Conservation (phyloP, 805 yeast genomes). For the Candida morakotiae region DNA sequence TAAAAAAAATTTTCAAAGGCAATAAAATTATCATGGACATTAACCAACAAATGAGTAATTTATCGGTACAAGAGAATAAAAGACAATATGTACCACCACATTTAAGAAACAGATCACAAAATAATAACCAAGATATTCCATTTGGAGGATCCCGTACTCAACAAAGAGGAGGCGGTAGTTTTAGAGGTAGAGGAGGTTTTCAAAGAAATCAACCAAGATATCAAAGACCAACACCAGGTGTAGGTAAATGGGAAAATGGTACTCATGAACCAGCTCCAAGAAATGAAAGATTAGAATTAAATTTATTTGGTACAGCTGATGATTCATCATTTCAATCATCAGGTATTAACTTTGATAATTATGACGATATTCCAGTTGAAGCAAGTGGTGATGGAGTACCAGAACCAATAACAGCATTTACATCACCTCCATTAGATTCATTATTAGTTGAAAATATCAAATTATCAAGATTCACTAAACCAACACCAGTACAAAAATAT, state of each 20-base stretch:
- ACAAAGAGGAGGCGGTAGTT: background rate
- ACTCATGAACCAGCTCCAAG: conserved; percentile 78
- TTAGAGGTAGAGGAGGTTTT: conserved; percentile 22
- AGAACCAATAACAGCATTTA: conserved; percentile 83
- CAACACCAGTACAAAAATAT: conserved; percentile 95
- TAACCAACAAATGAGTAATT: conserved; percentile 53
- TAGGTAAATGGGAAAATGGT: conserved; percentile 85
- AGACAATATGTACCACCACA: conserved; percentile 58
- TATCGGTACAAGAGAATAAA: conserved; percentile 41
- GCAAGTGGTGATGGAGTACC: conserved; percentile 95
- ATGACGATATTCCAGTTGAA: conserved; percentile 98
- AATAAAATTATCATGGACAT: conserved; percentile 29
- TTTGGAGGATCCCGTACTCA: conserved; percentile 10
- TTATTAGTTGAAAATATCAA: conserved; percentile 83
- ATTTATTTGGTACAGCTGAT: conserved; percentile 77
- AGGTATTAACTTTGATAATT: conserved; percentile 97
- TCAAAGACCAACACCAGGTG: conserved; percentile 46
- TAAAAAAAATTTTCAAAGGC: conserved; percentile 5
- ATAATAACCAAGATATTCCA: conserved; percentile 9
- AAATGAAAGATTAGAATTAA: conserved; percentile 67
- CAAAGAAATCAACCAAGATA: conserved; percentile 21
- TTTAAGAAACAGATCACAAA: conserved; percentile 27
- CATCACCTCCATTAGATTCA: conserved; percentile 86
- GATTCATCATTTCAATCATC: conserved; percentile 80
- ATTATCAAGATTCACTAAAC: conserved; percentile 86